A percentile compares a stretch with the other conserved stretches of the same genome.
phyloP scores from a whole-genome alignment of 495 filamentous ascomycete genomes.

The Pyrenula massariospora region DNA sequence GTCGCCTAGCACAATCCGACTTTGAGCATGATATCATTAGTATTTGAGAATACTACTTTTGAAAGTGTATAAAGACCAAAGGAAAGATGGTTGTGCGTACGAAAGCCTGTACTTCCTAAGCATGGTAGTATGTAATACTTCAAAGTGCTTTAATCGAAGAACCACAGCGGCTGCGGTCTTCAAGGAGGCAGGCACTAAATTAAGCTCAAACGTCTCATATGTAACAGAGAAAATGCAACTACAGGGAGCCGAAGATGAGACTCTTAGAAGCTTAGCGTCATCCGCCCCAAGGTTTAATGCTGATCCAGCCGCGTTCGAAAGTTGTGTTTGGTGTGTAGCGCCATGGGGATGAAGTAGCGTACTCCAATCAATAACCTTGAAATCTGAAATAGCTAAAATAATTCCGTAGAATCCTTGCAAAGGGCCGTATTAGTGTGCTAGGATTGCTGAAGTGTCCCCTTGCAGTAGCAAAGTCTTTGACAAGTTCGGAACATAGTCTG shows the following conservation, averaged over 20 bases:
- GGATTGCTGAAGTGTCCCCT: too few species aligned
- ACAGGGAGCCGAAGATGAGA: background rate
- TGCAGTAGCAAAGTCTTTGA: too few species aligned
- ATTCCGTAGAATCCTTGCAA: background rate
- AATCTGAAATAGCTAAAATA: background rate
- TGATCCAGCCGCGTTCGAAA: background rate
- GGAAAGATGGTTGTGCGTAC: background rate
- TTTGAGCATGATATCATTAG: background rate
- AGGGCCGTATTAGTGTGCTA: background rate
- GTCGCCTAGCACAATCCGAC: background rate
- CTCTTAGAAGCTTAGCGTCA: background rate
- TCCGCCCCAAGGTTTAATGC: background rate
- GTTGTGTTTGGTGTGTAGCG: background rate
- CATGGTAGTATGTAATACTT: background rate
- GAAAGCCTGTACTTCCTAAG: background rate
- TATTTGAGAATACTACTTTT: background rate
- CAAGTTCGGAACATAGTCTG: too few species aligned
- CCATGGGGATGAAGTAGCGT: background rate
- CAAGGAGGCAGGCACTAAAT: background rate
- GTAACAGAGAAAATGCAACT: background rate
- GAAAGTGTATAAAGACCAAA: background rate
- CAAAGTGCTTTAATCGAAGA: background rate
- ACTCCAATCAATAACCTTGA: background rate
- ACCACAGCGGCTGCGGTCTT: background rate
- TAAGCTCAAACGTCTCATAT: background rate